Base-by-base conservation (phyloP, 2,329 filamentous ascomycete genomes). In the Beauveria asiatica region DNA sequence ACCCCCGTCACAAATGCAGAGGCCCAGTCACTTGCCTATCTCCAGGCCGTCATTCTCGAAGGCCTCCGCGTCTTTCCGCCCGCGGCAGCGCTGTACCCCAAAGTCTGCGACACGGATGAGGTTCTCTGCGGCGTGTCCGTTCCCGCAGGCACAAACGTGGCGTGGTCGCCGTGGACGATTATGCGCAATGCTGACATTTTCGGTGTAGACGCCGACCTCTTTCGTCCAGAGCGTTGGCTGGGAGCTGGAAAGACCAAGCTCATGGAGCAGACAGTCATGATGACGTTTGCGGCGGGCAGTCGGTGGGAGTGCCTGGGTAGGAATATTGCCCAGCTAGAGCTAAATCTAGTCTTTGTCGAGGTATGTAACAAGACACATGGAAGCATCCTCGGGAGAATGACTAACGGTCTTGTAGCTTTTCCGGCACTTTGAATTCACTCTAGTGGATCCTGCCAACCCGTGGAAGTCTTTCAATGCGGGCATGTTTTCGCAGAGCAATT, bases 41-140 rank as follows among this genome's bases (percentile, higher is more conserved):
- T 76, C 0, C 67, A 70, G 58, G 73, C 79, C 0, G 69, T 78
- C 52, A 76, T 81, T 61, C 68, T 74, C 9, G 77, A 80, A 62
- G 67, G 64, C 16, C 55, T 69, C 17, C 64, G 66, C 45, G 63
- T 66, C 41, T 62, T 62, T 57, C 65, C 65, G 23, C 66, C 66
- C 21, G 63, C 64, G 3, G 51, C 63, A 1, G 65, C 65, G 0
- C 60, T 66, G 19, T 66, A 65, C 61, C 61, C 66, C 2, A 67
- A 67, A 30, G 62, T 64, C 13, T 62, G 61, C 48, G 30, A 57
- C 45, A 52, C 41, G 7, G 62, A 62, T 19, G 59, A 64, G 21
- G 42, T 58, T 9, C 52, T 60, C 27, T 57, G 54, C 33, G 63
- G 64, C 9, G 57, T 66, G 2, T 57, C 51, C 27, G 45, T 65